A percentile compares a stretch with the other conserved stretches of the same genome.
These are phyloP conservation scores for Cyphellophora attinorum DNA, from an alignment of 2,329 filamentous ascomycete genomes.

Conservation along the genomic window DNA sequence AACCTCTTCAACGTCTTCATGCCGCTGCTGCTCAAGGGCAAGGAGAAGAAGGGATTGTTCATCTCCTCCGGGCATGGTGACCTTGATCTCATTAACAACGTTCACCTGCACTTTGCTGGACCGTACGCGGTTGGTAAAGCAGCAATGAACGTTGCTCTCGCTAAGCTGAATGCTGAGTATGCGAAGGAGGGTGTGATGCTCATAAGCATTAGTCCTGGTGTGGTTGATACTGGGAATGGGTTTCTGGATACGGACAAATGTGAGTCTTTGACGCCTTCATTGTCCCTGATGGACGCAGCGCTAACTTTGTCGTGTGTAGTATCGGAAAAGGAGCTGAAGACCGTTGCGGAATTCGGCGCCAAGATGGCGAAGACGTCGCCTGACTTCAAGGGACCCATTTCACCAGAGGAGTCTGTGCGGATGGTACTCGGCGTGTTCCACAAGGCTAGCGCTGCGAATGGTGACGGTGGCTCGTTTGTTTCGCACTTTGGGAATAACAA, in stretches of 20 bases:
- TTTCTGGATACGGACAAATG: not conserved
- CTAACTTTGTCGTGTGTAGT: constrained; percentile 6
- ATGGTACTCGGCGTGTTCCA: constrained; percentile 23
- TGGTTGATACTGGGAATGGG: constrained; percentile 16
- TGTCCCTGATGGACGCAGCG: not conserved
- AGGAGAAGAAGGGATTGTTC: constrained; percentile 32
- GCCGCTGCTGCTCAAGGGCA: constrained; percentile 29
- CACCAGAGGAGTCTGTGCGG: constrained; percentile 28
- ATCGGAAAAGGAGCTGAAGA: constrained; percentile 17
- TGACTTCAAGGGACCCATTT: constrained; percentile 26
- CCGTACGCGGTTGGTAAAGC: constrained; percentile 30
- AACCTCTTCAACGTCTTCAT: constrained; percentile 27
- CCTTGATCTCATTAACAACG: constrained; percentile 12
- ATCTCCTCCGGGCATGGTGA: constrained; percentile 30
- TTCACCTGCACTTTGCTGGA: constrained; percentile 19
- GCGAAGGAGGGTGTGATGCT: constrained; percentile 24
- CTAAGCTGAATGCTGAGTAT: constrained; percentile 31
- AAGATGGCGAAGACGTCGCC: constrained; percentile 31
- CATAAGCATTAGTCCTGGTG: constrained; percentile 26
- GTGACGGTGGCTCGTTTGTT: constrained; percentile 41
- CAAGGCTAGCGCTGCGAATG: constrained; percentile 34
- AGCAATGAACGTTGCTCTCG: constrained; percentile 30
- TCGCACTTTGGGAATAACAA: constrained; percentile 46
- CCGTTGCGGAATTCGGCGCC: constrained; percentile 11
- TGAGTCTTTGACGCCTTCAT: not conserved